These are phyloP conservation scores for Kurtzmaniella quercitrusa DNA, from an alignment of 1,139 yeast genomes.

Conservation along the genomic window DNA sequence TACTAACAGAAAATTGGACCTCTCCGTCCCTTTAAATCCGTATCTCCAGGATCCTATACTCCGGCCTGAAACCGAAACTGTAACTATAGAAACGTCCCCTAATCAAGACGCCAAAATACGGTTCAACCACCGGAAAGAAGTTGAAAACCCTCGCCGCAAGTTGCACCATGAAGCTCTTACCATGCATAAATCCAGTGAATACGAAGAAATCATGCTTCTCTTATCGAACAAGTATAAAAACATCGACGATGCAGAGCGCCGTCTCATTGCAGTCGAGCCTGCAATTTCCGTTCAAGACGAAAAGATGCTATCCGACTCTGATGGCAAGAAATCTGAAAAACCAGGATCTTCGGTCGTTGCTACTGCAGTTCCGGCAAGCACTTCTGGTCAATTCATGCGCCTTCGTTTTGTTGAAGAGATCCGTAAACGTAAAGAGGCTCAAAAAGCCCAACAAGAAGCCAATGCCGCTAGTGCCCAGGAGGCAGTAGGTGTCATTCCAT, in stretches of 20 bases:
- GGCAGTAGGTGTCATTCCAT: not conserved
- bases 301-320: slow-evolving; percentile 19
- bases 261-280: slow-evolving; percentile 39
- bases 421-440: slow-evolving; percentile 41
- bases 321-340: slow-evolving; percentile 23
- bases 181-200: slow-evolving; percentile 75
- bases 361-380: slow-evolving; percentile 15
- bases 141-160: slow-evolving; percentile 39
- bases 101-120: slow-evolving; percentile 21
- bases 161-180: slow-evolving; percentile 44
- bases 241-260: slow-evolving; percentile 36
- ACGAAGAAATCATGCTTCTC: slow-evolving; percentile 80
- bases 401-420: slow-evolving; percentile 45
- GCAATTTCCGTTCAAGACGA: slow-evolving; percentile 21
- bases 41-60: slow-evolving; percentile 45
- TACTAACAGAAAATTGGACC: slow-evolving; percentile 71
- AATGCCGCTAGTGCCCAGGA: slow-evolving; percentile 12
- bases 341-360: slow-evolving; percentile 1
- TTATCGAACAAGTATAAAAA: slow-evolving; percentile 39
- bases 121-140: slow-evolving; percentile 44
- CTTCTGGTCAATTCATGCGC: slow-evolving; percentile 46
- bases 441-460: slow-evolving; percentile 41
- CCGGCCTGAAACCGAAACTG: slow-evolving; percentile 44
- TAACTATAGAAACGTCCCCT: slow-evolving; percentile 35
- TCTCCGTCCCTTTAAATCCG: slow-evolving; percentile 71